Conservation (phyloP, 2,329 filamentous ascomycete genomes). For the Fusarium sp. region DNA sequence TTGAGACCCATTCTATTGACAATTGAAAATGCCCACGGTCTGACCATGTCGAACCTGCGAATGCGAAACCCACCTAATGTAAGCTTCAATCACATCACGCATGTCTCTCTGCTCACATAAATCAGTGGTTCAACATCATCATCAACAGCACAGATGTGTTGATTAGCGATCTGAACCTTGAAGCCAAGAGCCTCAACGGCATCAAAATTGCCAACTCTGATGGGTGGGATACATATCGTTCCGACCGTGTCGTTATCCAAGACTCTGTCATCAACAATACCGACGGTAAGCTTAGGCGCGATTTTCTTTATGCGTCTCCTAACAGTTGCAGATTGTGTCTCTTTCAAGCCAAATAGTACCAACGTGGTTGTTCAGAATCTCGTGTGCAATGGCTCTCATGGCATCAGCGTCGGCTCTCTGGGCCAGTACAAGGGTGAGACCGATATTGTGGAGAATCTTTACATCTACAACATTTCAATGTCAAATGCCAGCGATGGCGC, state of each 20-base stretch:
- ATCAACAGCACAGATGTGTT: constrained; percentile 74
- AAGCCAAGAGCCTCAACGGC: constrained; percentile 53
- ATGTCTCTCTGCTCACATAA: neutral
- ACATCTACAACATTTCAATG: constrained; percentile 71
- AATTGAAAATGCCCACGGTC: constrained; percentile 56
- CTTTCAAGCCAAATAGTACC: constrained; percentile 80
- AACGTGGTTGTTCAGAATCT: constrained; percentile 76
- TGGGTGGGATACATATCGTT: constrained; percentile 74
- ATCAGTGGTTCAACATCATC: constrained; percentile 65
- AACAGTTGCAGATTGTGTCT: constrained; percentile 68
- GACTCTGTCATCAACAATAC: constrained; percentile 66
- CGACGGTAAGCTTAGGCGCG: constrained; percentile 24
- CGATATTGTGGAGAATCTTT: constrained; percentile 77
- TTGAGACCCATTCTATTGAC: constrained; percentile 42
- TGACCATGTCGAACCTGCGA: constrained; percentile 69
- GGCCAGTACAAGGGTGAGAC: constrained; percentile 74
- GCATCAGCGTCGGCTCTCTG: constrained; percentile 78
- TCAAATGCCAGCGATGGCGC: constrained; percentile 73
- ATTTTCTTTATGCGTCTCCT: neutral
- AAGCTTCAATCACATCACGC: neutral
- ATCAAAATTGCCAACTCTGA: constrained; percentile 67
- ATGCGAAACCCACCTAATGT: constrained; percentile 66
- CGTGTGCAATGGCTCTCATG: constrained; percentile 76
- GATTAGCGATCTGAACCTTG: constrained; percentile 72
- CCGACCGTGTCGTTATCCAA: constrained; percentile 72